Evolutionary conservation across 768 basidiomycete species (phyloP).

Genomic region (Boletus fagicola): DNA sequence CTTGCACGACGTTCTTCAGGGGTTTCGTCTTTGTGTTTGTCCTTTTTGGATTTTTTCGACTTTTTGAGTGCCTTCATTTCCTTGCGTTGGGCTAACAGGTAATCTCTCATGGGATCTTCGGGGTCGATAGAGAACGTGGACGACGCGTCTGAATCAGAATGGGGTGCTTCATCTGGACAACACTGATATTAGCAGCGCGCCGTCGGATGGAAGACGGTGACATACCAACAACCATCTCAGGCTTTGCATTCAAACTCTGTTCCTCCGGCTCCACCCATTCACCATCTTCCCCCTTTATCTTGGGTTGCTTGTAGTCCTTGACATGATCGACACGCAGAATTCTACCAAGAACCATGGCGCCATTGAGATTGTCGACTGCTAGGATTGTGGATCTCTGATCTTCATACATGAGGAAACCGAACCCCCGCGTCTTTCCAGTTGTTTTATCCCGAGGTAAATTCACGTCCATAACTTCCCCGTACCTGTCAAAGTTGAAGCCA

Average conservation of each 20-base stretch:
- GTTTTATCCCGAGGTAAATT: conserved; percentile 93
- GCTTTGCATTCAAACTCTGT: conserved; percentile 85
- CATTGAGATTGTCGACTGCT: conserved; percentile 98
- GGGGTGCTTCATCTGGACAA: conserved; percentile 46
- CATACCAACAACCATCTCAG: conserved; percentile 64
- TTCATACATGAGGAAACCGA: conserved; percentile 98
- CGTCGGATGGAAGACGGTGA: conserved; percentile 3
- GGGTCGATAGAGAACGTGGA: conserved; percentile 77
- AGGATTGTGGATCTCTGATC: conserved; percentile 95
- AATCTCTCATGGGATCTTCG: conserved; percentile 98
- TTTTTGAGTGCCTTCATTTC: conserved; percentile 68
- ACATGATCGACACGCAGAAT: conserved; percentile 92
- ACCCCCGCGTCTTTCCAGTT: conserved; percentile 88
- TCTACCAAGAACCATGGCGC: conserved; percentile 81
- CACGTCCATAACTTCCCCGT: conserved; percentile 94
- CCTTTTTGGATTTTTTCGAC: conserved; percentile 58
- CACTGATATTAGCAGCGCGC: conserved; percentile 5
- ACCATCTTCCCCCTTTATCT: conserved; percentile 73
- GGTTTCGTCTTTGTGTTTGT: conserved; percentile 71
- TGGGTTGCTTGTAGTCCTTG: conserved; percentile 88
- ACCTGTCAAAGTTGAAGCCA: conserved; percentile 47
- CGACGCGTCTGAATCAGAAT: conserved; percentile 64
- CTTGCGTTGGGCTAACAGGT: conserved; percentile 70
- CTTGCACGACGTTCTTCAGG: conserved; percentile 74
- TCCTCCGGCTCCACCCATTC: conserved; percentile 84